A percentile compares a stretch with the other conserved stretches of the same genome.
Evolutionary conservation across 495 filamentous ascomycete species (phyloP).

Genomic region (Hypoxylon fragiforme): DNA sequence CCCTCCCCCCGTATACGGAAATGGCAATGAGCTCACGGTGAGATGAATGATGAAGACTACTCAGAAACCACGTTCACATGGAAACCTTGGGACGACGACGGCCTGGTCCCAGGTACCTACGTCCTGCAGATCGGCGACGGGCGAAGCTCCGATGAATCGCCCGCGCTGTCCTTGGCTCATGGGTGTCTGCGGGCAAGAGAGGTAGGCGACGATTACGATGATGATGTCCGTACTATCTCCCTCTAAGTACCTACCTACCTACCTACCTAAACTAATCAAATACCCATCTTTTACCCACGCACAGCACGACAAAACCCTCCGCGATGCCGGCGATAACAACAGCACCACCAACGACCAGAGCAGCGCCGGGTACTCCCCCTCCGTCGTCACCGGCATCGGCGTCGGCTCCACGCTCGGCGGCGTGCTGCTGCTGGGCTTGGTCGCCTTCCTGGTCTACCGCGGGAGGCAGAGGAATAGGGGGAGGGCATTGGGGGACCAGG

Average conservation of each 20-base stretch:
- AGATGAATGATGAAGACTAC: no score
- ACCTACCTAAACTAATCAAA: no score
- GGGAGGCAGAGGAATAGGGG: constrained; percentile 3
- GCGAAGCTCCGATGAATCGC: constrained; percentile 8
- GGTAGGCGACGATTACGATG: no score
- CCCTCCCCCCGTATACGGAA: no score
- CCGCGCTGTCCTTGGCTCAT: background rate
- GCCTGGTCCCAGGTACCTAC: constrained; percentile 7
- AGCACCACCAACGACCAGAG: background rate
- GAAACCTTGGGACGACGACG: constrained; percentile 2
- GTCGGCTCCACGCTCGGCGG: constrained; percentile 23
- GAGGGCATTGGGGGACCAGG: background rate
- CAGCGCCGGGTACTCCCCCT: constrained; percentile 4
- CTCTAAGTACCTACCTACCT: no score
- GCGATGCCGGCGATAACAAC: background rate
- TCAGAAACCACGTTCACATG: constrained; percentile 11
- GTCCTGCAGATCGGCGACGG: constrained; percentile 7
- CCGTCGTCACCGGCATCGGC: constrained; percentile 18
- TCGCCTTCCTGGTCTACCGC: constrained; percentile 21
- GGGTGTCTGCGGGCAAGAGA: constrained; percentile 11
- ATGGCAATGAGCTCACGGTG: background rate
- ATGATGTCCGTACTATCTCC: no score
- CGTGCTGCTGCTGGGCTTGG: constrained; percentile 14
- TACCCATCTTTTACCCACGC: background rate
- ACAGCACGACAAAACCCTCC: background rate